Evolutionary conservation across 495 filamentous ascomycete genomes (phyloP), one percentile per base, ranked within the genome.

Genomic region (Tuber umbilicatum): DNA sequence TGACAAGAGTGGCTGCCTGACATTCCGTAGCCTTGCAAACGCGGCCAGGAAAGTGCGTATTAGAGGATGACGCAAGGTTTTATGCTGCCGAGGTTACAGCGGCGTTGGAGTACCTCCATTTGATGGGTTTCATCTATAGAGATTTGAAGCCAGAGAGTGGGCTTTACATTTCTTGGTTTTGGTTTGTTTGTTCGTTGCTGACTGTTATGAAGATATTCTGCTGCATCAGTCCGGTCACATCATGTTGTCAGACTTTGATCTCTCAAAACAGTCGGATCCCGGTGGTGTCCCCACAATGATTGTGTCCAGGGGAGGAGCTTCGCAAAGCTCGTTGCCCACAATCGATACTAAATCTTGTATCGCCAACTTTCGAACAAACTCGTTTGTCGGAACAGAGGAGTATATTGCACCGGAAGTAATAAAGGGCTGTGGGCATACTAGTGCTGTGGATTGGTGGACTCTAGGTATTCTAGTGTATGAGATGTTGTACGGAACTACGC

Each of bases 321-420:
- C 92, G 67, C 88, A 90, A 10, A 92, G 89, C 69, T 92, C 92
- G 47, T 85, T 97, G 68, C 95, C 95, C 23, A 94, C 94, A 21
- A 97, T 99, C 82, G 95, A 99, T 83, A 99, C 95, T 42, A 97
- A 97, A 83, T 97, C 94, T 6, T 99, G 95, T 81, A 99, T 99
- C 76, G 93, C 93, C 75, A 94, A 99, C 85, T 99, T 99, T 87
- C 89, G 95, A 39, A 99, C 95, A 21, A 99, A 99, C 82, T 97
- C 94, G 3, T 99, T 99, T 83, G 95, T 99, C 23, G 95, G 95
- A 31, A 99, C 95, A 2, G 95, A 99, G 81, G 95, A 99, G 83
- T 99, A 99, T 81, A 99, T 99, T 80, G 95, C 95, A 0, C 95
- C 95, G 10, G 95, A 99, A 83, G 95, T 99, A 67, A 99, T 99